phyloP scores from a whole-genome alignment of 2,329 filamentous ascomycete species.

The Raffaelea ambrosiae region DNA sequence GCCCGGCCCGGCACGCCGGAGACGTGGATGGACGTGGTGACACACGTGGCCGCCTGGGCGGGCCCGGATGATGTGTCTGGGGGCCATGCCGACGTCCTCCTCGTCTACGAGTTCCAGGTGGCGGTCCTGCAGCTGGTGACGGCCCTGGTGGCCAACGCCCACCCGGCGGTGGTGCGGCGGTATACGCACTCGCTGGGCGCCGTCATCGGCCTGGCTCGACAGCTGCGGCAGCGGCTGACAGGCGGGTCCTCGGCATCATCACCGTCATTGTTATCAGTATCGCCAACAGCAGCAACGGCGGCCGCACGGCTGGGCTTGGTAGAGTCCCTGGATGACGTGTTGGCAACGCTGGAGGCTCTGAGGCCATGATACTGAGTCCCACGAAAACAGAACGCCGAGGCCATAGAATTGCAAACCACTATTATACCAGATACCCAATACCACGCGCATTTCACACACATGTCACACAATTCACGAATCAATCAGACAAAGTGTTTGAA shows the following conservation, averaged over 20 bases:
- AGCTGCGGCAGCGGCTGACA: constrained; percentile 25
- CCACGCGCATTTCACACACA: no score
- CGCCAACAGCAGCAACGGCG: background rate
- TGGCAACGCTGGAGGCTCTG: constrained; percentile 16
- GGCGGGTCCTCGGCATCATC: no score
- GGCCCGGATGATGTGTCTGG: constrained; percentile 31
- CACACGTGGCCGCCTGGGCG: constrained; percentile 39
- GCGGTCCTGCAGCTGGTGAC: constrained; percentile 48
- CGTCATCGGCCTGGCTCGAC: constrained; percentile 37
- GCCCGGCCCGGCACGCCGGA: constrained; percentile 33
- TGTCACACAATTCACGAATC: no score
- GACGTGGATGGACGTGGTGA: constrained; percentile 49
- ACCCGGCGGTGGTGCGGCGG: constrained; percentile 35
- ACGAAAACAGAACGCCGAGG: background rate
- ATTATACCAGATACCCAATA: no score
- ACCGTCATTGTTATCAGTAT: no score
- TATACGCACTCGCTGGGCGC: constrained; percentile 43
- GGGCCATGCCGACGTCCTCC: constrained; percentile 26
- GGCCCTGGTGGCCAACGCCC: constrained; percentile 38
- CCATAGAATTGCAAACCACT: no score
- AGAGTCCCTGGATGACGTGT: constrained; percentile 37
- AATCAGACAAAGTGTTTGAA: no score
- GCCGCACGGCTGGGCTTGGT: constrained; percentile 18
- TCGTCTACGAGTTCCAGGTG: constrained; percentile 46
- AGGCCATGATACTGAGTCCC: constrained; percentile 6